Conservation (phyloP, 169 alveolate genomes). For the Plasmodium ovale region DNA sequence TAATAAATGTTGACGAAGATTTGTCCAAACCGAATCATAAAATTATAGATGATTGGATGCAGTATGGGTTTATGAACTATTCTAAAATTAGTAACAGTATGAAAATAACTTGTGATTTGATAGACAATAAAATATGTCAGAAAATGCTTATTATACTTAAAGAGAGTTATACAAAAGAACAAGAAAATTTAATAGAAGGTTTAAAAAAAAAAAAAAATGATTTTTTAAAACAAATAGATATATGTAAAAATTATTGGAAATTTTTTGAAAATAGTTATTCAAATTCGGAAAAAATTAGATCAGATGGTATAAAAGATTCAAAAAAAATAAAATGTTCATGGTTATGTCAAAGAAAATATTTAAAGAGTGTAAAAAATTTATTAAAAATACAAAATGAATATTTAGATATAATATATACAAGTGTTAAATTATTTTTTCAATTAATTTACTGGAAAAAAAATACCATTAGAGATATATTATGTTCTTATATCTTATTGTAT, state of each 20-base stretch:
- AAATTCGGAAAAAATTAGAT: slow-evolving; percentile 56
- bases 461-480: slow-evolving; percentile 42
- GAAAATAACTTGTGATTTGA: slow-evolving; percentile 53
- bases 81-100: slow-evolving; percentile 44
- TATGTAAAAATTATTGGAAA: slow-evolving; percentile 64
- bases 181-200: slow-evolving; percentile 59
- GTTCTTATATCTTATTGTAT: slow-evolving; percentile 67
- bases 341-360: slow-evolving; percentile 75
- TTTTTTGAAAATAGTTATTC: slow-evolving; percentile 75
- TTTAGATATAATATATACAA: slow-evolving; percentile 27
- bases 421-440: slow-evolving; percentile 68
- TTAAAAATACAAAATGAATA: slow-evolving; percentile 71
- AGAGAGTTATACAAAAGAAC: slow-evolving; percentile 63
- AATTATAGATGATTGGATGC: slow-evolving; percentile 56
- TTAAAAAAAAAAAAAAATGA: slow-evolving; percentile 67
- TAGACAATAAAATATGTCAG: slow-evolving; percentile 61
- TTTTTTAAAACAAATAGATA: slow-evolving; percentile 65
- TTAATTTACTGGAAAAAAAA: slow-evolving; percentile 72
- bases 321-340: slow-evolving; percentile 75
- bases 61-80: slow-evolving; percentile 63
- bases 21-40: slow-evolving; percentile 20
- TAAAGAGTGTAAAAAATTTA: slow-evolving; percentile 64
- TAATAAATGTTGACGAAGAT: slow-evolving; percentile 18
- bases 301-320: slow-evolving; percentile 60
- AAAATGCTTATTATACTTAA: slow-evolving; percentile 15